Evolutionary conservation across 192 early-diverging fungal species (phyloP).

Genomic region (Glomus cerebriforme): DNA sequence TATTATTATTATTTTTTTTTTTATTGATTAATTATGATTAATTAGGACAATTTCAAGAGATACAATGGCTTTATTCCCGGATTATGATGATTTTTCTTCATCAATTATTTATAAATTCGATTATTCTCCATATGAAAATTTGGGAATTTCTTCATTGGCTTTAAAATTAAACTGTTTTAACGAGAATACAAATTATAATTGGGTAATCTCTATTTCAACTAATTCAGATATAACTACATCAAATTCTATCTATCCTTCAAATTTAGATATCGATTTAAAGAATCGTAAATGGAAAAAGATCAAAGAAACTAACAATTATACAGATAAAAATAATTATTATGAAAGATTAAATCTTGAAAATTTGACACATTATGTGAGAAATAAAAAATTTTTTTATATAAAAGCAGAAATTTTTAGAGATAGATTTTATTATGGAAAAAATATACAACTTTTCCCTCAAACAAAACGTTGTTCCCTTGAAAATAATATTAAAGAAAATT

Average conservation of each 20-base stretch:
- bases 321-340: too few relatives aligned
- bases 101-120: not conserved
- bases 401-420: not conserved
- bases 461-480: not conserved
- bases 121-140: not conserved
- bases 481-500: not conserved
- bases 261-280: too few relatives aligned
- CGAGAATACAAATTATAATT: not conserved
- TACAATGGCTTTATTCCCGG: not conserved
- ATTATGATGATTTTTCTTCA: not conserved
- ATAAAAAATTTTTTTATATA: not conserved
- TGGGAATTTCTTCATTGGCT: not conserved
- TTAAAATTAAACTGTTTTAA: not conserved
- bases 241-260: too few relatives aligned
- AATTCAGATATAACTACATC: too few relatives aligned
- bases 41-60: not conserved
- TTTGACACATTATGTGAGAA: not conserved
- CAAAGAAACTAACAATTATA: too few relatives aligned
- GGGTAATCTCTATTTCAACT: not conserved
- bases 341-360: not conserved
- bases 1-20: too few relatives aligned
- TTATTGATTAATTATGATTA: too few relatives aligned
- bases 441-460: not conserved
- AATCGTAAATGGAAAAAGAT: too few relatives aligned
- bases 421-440: not conserved